Base-by-base conservation (phyloP, 129 eudicot species). In the Centella asiatica region DNA sequence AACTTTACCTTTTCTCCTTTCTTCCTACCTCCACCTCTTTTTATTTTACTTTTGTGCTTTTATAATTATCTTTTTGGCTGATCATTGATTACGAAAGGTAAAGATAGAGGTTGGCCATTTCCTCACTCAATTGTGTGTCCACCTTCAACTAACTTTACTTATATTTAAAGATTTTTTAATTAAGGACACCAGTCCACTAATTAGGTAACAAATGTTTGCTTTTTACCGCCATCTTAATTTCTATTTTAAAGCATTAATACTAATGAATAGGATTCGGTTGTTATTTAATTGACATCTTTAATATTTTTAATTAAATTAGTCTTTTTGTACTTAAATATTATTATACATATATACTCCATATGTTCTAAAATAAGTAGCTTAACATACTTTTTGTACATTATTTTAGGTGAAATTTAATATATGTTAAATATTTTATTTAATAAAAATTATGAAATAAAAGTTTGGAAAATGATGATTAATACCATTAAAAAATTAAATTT, bases 81-180 rank as follows among this genome's bases (percentile, higher is more conserved):
- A 80, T 72, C 57, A 74, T 60, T 78, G 80, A 78, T 66, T 70
- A 57, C 31, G 59, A 70, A 68, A 66, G 75, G 63, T 74, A 65
- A 31, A 52, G 57, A 47, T 48, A 54, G 84, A 70, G 70, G 79
- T 79, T 84, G 87, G 80, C 81, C 76, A 80, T 63, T 80, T 78
- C 73, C 67, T 72, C 84, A 81, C 94, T 74, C 83, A 78, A 81
- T 72, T 78, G 62, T 57, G 65, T 69, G 74, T 78, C 84, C 86
- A 74, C 75, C 89, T 65, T 79, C 87, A 88, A 76, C 96, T 58
- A 77, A 88, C 96, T 81, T 88, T 79, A 72, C 94, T 84, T 88
- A 27, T 70, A 69, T 85, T 52, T 60, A 69, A 88, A 88, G 94
- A 84, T 81, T n/a, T n/a, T n/a, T n/a, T 77, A 83, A 37, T 75